phyloP scores from a whole-genome alignment of 2,329 filamentous ascomycete genomes.

The Davidsoniella australis region DNA sequence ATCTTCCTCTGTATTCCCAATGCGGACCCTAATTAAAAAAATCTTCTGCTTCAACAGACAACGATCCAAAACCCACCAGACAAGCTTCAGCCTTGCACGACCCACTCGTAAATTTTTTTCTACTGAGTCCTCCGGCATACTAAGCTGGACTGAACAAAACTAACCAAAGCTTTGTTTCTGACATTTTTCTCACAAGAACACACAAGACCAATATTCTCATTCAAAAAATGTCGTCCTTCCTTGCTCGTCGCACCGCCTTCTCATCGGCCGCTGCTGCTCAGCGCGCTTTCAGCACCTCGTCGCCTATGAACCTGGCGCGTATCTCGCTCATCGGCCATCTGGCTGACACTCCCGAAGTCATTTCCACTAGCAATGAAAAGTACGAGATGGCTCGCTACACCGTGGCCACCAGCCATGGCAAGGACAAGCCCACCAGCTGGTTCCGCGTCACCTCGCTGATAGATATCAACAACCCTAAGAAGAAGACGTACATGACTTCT shows the following conservation, averaged over 20 bases:
- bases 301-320: conserved; percentile 50
- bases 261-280: conserved; percentile 28
- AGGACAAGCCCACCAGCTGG: conserved; percentile 64
- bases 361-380: conserved; percentile 49
- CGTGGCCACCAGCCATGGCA: conserved; percentile 52
- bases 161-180: no score
- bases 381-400: conserved; percentile 57
- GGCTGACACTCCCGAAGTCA: conserved; percentile 59
- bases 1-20: no score
- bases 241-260: conserved; percentile 34
- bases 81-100: no score
- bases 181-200: no score
- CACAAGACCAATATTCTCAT: conserved; percentile 5
- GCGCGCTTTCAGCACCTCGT: conserved; percentile 63
- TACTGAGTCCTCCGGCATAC: no score
- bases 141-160: no score
- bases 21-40: no score
- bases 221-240: conserved; percentile 27
- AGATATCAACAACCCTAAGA: conserved; percentile 49
- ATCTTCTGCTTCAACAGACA: no score
- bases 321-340: conserved; percentile 81
- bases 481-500: conserved; percentile 53
- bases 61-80: no score
- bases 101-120: no score
- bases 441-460: conserved; percentile 63